phyloP scores from a whole-genome alignment of 345 rosid species.

The thale cress (Arabidopsis thaliana) region TAIR10.1 NC_003070.9:24934001-24934500 shows the following conservation, averaged over 20 bases:
- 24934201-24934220: conserved; percentile 29
- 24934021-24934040: conserved; percentile 55
- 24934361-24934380: conserved; percentile 76
- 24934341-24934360: conserved; percentile 72
- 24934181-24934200: conserved; percentile 31
- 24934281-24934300: conserved; percentile 60
- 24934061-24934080: conserved; percentile 63
- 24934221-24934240: conserved; percentile 56
- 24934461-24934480: conserved; percentile 71
- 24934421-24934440: conserved; percentile 64
- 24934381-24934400: conserved; percentile 94
- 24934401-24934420: conserved; percentile 89
- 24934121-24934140: conserved; percentile 47
- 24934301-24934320: conserved; percentile 51
- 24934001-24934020: conserved; percentile 17
- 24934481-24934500: conserved; percentile 48
- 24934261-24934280: conserved; percentile 55
- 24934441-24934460: conserved; percentile 79
- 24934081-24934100: conserved; percentile 48
- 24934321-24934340: conserved; percentile 57
- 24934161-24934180: conserved; percentile 48
- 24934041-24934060: conserved; percentile 64
- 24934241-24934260: conserved; percentile 58
- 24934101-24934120: conserved; percentile 58
- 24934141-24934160: conserved; percentile 49